Percentiles rank a stretch among this genome's conserved stretches.
These are phyloP conservation scores for Castanea mollissima DNA, from an alignment of 306 rosid species.

Conservation along the genomic window DNA sequence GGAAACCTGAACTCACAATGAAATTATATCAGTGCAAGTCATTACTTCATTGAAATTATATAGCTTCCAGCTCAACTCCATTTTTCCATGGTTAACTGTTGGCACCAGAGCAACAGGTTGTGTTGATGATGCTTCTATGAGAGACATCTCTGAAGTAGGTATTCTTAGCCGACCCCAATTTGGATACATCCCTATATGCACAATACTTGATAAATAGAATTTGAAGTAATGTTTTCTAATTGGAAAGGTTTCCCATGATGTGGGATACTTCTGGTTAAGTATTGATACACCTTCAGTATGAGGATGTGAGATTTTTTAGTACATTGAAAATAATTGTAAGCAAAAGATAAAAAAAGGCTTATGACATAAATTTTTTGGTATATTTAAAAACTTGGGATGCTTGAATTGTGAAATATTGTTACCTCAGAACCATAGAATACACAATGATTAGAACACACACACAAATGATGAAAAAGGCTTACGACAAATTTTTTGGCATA, in stretches of 20 bases:
- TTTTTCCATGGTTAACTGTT: no score
- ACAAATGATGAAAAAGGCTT: no score
- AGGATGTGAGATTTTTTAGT: neutral
- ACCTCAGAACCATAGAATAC: neutral
- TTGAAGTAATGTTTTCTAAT: neutral
- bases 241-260: neutral
- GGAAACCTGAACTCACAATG: no score
- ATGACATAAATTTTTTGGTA: neutral
- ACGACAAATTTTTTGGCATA: no score
- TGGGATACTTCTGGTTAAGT: no score
- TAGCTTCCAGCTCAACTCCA: no score
- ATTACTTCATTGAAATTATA: no score
- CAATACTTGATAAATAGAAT: neutral
- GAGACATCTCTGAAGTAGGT: neutral
- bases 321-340: neutral
- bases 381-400: neutral
- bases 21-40: no score
- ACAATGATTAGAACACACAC: neutral
- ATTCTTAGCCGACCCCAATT: neutral
- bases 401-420: neutral
- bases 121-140: no score
- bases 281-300: neutral
- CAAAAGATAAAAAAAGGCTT: neutral
- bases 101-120: no score
- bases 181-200: neutral